Evolutionary conservation across 2,329 filamentous ascomycete species (phyloP), one percentile per base, ranked within the genome.

Genomic region (Coniochaeta prunicola): DNA sequence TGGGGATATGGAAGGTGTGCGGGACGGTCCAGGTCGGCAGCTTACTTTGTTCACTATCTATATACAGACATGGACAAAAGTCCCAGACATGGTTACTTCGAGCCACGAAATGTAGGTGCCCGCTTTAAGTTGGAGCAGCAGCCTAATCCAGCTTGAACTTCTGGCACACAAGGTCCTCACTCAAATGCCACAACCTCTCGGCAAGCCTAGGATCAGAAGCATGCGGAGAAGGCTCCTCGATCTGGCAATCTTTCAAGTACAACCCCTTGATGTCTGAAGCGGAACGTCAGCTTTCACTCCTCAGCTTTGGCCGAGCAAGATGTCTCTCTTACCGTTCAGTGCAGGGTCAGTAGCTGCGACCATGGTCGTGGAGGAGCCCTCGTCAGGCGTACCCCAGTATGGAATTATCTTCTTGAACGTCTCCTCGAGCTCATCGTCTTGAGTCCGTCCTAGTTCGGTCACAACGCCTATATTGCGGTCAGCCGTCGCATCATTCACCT

Each of bases 291-390:
- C 28, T 56, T 56, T 5, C 13, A 30, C n/a, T 21, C 58, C n/a
- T 65, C 50, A 4, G 38, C 64, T 9, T 24, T 58, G 60, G 6
- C 61, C 57, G 42, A 3, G 48, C 4, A 62, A 42, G 28, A 45
- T 19, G 10, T 24, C 2, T 4, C n/a, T 33, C 64, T 26, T 31
- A 66, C 66, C 64, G 24, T 63, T 63, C 24, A 77, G 59, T 0
- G 69, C 68, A 1, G 74, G 75, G 59, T 76, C 74, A 30, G 77
- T 67, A 1, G 75, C 76, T 0, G 75, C 75, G 3, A 77, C 72
- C 4, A 78, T 63, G 0, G 74, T 73, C 1, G 75, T 77, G 7
- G 76, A 67, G 1, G 69, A 67, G 8, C 73, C 75, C 59, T 74
- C 69, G 13, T 73, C 71, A 24, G 67, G 66, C 0, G 67, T 71